A percentile compares a stretch with the other conserved stretches of the same genome.
Conservation (phyloP, 78 protist genomes). For the Mastigamoeba balamuthi region DNA sequence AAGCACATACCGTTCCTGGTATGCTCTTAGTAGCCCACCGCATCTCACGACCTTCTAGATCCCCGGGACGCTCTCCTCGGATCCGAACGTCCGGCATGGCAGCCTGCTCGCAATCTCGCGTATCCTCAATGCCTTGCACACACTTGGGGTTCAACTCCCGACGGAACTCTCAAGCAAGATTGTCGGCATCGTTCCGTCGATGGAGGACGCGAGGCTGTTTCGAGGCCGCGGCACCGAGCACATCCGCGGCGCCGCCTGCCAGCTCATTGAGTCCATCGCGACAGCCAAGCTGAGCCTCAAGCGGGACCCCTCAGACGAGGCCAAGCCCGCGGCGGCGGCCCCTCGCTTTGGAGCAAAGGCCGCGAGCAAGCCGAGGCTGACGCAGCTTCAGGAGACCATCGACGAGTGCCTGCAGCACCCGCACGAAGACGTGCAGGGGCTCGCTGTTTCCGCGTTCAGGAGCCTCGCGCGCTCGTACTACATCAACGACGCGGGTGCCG, state of each 20-base stretch:
- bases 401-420: conserved; percentile 44
- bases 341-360: background rate
- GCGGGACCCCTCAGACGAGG: background rate
- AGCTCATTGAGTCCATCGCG: conserved; percentile 43
- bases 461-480: no score
- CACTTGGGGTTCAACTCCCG: no score
- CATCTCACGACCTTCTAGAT: no score
- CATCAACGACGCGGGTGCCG: no score
- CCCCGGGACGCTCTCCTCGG: conserved; percentile 1
- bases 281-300: conserved; percentile 14
- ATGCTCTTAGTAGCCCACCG: background rate
- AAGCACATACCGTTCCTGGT: conserved; percentile 14
- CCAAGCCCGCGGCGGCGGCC: background rate
- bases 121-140: conserved; percentile 24
- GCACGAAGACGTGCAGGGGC: conserved; percentile 35
- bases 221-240: conserved; percentile 72
- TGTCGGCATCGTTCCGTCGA: conserved; percentile 6
- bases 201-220: conserved; percentile 65
- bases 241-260: conserved; percentile 51
- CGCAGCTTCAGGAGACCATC: conserved; percentile 1
- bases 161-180: background rate
- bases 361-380: background rate
- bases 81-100: conserved; percentile 60
- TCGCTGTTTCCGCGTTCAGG: no score
- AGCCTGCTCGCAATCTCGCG: conserved; percentile 31